Conservation (phyloP, 495 filamentous ascomycete species). For the Penicillium salamii region DNA sequence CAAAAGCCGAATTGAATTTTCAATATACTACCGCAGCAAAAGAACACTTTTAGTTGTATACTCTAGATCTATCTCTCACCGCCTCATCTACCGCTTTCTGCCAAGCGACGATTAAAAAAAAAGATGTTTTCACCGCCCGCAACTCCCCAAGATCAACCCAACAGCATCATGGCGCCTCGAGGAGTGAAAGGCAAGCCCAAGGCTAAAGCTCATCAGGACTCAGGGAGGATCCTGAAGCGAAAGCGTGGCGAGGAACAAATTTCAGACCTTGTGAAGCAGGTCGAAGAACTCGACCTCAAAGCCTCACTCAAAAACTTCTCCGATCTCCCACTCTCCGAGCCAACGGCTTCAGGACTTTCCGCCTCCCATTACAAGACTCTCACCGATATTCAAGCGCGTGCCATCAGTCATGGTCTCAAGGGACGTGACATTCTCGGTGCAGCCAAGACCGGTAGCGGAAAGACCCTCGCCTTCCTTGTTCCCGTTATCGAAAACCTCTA, state of each 20-base stretch:
- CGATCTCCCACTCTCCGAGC: constrained; percentile 80
- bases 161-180: constrained; percentile 30
- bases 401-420: constrained; percentile 81
- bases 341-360: constrained; percentile 77
- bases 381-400: constrained; percentile 88
- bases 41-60: too few relatives aligned
- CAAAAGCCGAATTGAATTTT: too few relatives aligned
- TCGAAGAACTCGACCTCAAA: constrained; percentile 53
- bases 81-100: not conserved
- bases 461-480: constrained; percentile 90
- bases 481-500: constrained; percentile 96
- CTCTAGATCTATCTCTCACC: constrained; percentile 2
- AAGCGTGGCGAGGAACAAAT: constrained; percentile 54
- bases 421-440: constrained; percentile 89
- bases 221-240: constrained; percentile 54
- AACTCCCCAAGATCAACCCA: constrained; percentile 4
- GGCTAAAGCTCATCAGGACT: constrained; percentile 22
- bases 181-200: constrained; percentile 17
- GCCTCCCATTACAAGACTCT: constrained; percentile 85
- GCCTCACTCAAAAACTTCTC: constrained; percentile 54
- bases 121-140: constrained; percentile 24
- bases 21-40: constrained; percentile 9
- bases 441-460: constrained; percentile 94
- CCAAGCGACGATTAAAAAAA: not conserved
- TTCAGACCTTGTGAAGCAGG: constrained; percentile 41